Evolutionary conservation across 176 grass and related monocot genomes (phyloP).

Genomic region (Aegilops sharonensis): DNA sequence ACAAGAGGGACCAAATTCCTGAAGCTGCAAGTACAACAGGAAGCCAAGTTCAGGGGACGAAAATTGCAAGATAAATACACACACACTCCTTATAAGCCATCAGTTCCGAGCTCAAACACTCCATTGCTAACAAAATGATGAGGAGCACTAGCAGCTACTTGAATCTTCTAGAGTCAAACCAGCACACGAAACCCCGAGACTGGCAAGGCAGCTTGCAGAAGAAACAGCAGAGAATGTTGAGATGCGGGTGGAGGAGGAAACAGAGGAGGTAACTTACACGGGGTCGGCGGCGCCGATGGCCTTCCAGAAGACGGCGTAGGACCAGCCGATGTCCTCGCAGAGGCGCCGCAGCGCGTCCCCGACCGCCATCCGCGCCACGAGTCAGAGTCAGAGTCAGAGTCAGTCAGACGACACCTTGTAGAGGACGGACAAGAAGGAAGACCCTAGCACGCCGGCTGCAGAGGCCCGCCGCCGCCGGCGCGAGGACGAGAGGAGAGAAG

Average conservation of each 20-base stretch:
- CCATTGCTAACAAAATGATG: neutral
- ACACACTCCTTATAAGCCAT: neutral
- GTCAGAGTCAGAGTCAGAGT: neutral
- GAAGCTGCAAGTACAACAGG: neutral
- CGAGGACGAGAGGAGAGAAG: neutral
- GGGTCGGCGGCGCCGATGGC: slow-evolving; percentile 61
- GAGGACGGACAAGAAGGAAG: neutral
- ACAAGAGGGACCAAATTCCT: neutral
- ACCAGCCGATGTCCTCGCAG: slow-evolving; percentile 92
- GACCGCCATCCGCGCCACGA: slow-evolving; percentile 48
- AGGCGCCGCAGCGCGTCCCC: slow-evolving; percentile 74
- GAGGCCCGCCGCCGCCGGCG: neutral
- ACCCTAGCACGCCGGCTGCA: slow-evolving; percentile 35
- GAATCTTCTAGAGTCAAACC: neutral
- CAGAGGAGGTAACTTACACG: slow-evolving; percentile 50
- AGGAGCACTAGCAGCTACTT: neutral
- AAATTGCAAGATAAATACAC: neutral
- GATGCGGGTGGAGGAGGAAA: neutral
- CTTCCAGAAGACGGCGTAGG: slow-evolving; percentile 96
- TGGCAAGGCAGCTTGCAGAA: neutral
- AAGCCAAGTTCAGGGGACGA: neutral
- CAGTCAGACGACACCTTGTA: neutral
- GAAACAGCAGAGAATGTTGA: neutral
- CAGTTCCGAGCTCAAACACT: neutral
- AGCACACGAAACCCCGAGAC: neutral